Evolutionary conservation across 164 flowering plant species (phyloP).

Genomic region (Tetrastigma voinierianum): DNA sequence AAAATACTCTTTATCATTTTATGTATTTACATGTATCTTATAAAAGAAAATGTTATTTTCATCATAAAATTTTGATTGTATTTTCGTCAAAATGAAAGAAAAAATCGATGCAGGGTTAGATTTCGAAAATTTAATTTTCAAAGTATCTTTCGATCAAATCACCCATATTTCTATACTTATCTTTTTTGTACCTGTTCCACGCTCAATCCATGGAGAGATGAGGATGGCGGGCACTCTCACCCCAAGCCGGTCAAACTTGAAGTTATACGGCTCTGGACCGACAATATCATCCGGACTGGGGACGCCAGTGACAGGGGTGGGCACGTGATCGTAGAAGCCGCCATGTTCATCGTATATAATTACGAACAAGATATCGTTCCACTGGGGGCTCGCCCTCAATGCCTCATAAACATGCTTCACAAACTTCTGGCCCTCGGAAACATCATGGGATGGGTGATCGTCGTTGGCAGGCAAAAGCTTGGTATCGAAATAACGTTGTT

Average conservation of each 20-base stretch:
- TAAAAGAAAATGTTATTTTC: no score
- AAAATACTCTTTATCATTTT: no score
- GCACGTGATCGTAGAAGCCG: conserved; percentile 76
- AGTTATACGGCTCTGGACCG: conserved; percentile 59
- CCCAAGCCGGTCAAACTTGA: conserved; percentile 70
- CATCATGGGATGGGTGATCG: conserved; percentile 63
- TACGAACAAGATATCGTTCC: conserved; percentile 50
- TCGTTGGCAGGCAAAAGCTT: conserved; percentile 42
- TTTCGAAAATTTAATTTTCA: no score
- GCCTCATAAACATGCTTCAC: conserved; percentile 57
- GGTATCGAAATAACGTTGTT: conserved; percentile 39
- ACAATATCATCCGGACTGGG: conserved; percentile 70
- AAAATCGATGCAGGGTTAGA: no score
- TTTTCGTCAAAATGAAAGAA: no score
- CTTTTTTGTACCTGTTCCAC: conserved; percentile 76
- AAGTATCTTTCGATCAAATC: no score
- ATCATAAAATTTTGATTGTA: no score
- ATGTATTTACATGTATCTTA: no score
- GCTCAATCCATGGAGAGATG: conserved; percentile 87
- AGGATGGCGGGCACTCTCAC: conserved; percentile 64
- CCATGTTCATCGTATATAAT: conserved; percentile 64
- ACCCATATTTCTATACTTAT: no score
- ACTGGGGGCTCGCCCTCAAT: conserved; percentile 51
- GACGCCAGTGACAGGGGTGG: conserved; percentile 57
- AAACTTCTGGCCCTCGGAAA: conserved; percentile 48